Conservation (phyloP, 441 rosid genomes). For the Populus hybrid region DNA sequence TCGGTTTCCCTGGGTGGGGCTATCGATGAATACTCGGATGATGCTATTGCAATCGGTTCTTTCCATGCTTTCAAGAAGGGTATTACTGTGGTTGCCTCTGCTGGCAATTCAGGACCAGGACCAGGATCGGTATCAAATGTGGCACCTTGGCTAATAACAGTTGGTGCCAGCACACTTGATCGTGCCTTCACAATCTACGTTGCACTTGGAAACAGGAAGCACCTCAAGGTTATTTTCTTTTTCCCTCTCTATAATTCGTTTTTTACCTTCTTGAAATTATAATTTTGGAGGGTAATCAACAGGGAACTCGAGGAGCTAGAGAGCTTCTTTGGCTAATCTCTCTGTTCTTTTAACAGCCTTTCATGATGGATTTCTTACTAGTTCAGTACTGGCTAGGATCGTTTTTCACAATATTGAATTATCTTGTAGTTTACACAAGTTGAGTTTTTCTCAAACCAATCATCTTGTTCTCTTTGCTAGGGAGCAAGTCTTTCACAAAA, state of each 20-base stretch:
- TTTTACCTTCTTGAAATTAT: no score
- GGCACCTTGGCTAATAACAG: constrained; percentile 52
- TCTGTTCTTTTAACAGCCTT: background rate
- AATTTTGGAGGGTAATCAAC: no score
- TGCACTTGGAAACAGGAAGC: constrained; percentile 34
- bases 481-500: constrained; percentile 23
- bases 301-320: no score
- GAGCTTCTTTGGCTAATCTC: no score
- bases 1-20: constrained; percentile 58
- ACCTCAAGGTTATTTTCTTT: constrained; percentile 34
- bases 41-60: constrained; percentile 45
- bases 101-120: constrained; percentile 50
- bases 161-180: constrained; percentile 58
- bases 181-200: constrained; percentile 39
- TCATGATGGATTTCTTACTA: background rate
- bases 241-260: no score
- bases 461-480: background rate
- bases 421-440: background rate
- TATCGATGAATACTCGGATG: constrained; percentile 28
- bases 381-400: background rate
- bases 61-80: constrained; percentile 61
- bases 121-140: constrained; percentile 35
- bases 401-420: background rate
- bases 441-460: background rate
- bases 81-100: constrained; percentile 46